Base-by-base conservation (phyloP, 805 yeast genomes). In the Yamadazyma ubonensis region DNA sequence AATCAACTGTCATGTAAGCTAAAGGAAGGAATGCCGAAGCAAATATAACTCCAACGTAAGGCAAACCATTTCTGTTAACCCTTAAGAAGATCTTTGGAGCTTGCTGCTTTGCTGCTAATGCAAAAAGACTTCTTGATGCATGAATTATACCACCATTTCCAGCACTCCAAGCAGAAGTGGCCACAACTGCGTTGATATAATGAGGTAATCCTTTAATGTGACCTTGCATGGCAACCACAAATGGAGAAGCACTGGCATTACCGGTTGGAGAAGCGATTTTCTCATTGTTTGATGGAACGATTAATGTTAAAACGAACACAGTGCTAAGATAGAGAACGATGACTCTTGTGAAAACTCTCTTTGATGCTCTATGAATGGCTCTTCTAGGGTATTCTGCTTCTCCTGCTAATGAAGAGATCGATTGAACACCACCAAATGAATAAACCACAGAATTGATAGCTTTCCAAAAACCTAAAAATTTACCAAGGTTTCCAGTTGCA, bases 141-240 rank as follows among this genome's bases (percentile, higher is more conserved):
- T 52, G 52, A 22, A 60, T 48, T 10, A 62, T 33, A 7, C 55
- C 45, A 23, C 55, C 51, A 48, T 66, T 66, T 19, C 59, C 67
- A 26, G 70, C 69, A n/a, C 68, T 59, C 29, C 65, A 61, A 1
- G 72, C 73, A 5, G 71, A 65, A 0, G 69, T 60, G 36, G 65
- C 49, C 26, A 67, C 66, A 29, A 61, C 59, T 7, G 64, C 72
- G 48, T 68, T 68, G 37, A 68, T 58, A 21, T 64, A 53, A 44
- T 56, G 58, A n/a, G 67, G 69, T 16, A 68, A 52, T 0, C 53
- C 71, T 26, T 49, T 52, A 25, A 67, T 65, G 3, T 59, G 59
- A 7, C 63, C 64, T 29, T 55, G 46, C 45, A 67, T 61, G 6
- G 70, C 71, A 44, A 68, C 53, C 16, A 68, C 73, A 41, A 65